Conservation (phyloP, 2,329 filamentous ascomycete species). For the Aspergillus sp. region DNA sequence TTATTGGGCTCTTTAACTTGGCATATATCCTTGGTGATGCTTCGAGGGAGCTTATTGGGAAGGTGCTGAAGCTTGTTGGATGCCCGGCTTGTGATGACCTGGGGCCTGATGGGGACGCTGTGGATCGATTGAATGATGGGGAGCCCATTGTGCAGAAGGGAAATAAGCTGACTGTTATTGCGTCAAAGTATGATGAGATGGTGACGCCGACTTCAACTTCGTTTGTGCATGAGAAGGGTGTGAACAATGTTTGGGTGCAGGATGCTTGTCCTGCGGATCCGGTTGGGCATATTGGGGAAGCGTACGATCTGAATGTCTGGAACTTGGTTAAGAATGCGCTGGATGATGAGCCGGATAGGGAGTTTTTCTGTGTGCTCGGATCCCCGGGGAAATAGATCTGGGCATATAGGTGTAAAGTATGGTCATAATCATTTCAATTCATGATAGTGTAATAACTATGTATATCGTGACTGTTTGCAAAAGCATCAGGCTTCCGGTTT, state of each 20-base stretch:
- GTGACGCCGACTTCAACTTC: constrained; percentile 34
- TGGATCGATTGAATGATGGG: constrained; percentile 34
- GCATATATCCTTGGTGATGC: constrained; percentile 29
- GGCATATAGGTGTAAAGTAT: not conserved
- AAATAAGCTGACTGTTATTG: constrained; percentile 36
- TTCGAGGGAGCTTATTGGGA: constrained; percentile 22
- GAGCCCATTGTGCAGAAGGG: constrained; percentile 34
- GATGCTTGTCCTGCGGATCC: constrained; percentile 32
- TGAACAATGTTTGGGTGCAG: constrained; percentile 35
- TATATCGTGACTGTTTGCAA: not conserved
- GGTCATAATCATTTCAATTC: constrained; percentile 4
- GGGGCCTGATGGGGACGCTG: constrained; percentile 27
- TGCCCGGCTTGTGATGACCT: constrained; percentile 37
- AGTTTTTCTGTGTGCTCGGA: constrained; percentile 30
- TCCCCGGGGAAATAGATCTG: constrained; percentile 28
- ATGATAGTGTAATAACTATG: not conserved
- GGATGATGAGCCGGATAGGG: constrained; percentile 26
- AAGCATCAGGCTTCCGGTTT: not conserved
- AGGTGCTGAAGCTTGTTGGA: constrained; percentile 28
- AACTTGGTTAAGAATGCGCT: constrained; percentile 39
- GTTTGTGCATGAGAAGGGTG: constrained; percentile 34
- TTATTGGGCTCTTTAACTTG: constrained; percentile 30
- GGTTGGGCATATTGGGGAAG: constrained; percentile 40
- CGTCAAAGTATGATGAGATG: constrained; percentile 34
- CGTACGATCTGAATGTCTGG: constrained; percentile 42